Percentiles rank a stretch among this genome's conserved stretches.
Conservation (phyloP, 2,329 filamentous ascomycete species). For the Aschersonia sp. region DNA sequence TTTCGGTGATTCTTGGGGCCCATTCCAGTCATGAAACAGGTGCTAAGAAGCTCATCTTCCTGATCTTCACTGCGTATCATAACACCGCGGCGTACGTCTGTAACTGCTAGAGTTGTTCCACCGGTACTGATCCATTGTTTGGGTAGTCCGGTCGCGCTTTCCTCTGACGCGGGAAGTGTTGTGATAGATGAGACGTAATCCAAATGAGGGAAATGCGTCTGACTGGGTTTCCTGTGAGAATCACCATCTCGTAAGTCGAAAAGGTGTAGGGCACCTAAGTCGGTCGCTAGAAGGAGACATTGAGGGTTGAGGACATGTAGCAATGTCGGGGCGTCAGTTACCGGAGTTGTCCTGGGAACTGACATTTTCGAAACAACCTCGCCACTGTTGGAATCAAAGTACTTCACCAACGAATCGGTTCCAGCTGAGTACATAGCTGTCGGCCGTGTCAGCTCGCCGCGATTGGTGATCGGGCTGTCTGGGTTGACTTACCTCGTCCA, state of each 20-base stretch:
- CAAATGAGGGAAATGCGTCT: constrained; percentile 75
- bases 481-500: constrained; percentile 38
- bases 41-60: constrained; percentile 81
- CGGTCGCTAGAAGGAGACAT: constrained; percentile 75
- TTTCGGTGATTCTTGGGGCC: constrained; percentile 49
- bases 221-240: constrained; percentile 50
- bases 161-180: constrained; percentile 62
- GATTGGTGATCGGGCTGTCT: too few relatives aligned
- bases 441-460: not conserved
- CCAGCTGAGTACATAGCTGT: constrained; percentile 49
- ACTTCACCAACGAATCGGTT: constrained; percentile 42
- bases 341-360: constrained; percentile 44
- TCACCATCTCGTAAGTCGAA: constrained; percentile 60
- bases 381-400: constrained; percentile 43
- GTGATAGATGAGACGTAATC: constrained; percentile 87
- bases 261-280: constrained; percentile 78
- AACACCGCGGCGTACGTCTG: constrained; percentile 75
- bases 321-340: constrained; percentile 61
- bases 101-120: constrained; percentile 78
- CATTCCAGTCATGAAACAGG: constrained; percentile 62
- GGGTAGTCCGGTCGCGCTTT: constrained; percentile 74
- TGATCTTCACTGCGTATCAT: constrained; percentile 86
- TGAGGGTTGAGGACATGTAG: constrained; percentile 77
- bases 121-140: constrained; percentile 95
- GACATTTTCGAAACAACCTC: constrained; percentile 69